Evolutionary conservation across 2,329 filamentous ascomycete species (phyloP).

Genomic region (Colletotrichum eleusines): DNA sequence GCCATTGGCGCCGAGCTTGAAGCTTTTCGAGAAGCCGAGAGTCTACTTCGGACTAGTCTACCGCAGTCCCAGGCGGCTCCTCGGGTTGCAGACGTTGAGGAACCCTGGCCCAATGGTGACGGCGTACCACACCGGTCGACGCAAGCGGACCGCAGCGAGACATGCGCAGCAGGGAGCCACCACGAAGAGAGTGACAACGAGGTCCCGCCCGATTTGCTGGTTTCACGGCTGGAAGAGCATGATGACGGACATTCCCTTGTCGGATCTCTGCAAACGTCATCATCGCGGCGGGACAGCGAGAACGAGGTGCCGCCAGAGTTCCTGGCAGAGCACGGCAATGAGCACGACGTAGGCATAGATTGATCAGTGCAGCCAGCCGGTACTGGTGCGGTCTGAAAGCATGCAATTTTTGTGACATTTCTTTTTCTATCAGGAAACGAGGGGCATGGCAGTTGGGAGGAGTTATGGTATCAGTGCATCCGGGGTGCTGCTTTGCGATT

Average conservation of each 20-base stretch:
- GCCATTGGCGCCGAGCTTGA: slow-evolving; percentile 81
- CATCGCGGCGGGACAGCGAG: slow-evolving; percentile 53
- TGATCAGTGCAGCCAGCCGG: slow-evolving; percentile 1
- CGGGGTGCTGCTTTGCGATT: neutral
- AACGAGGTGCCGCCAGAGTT: slow-evolving; percentile 67
- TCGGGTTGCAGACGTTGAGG: slow-evolving; percentile 44
- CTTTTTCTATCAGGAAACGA: neutral
- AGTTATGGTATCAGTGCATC: neutral
- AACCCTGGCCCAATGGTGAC: slow-evolving; percentile 38
- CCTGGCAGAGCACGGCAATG: slow-evolving; percentile 57
- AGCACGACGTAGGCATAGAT: slow-evolving; percentile 24
- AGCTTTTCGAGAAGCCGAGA: slow-evolving; percentile 71
- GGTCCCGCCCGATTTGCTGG: slow-evolving; percentile 57
- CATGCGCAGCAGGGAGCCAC: slow-evolving; percentile 8
- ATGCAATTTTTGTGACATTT: neutral
- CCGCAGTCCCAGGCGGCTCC: slow-evolving; percentile 11
- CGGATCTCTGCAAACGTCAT: slow-evolving; percentile 14
- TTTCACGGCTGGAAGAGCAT: slow-evolving; percentile 49
- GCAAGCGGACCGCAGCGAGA: neutral
- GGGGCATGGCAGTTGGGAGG: neutral
- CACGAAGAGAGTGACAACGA: slow-evolving; percentile 56
- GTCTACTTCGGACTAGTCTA: slow-evolving; percentile 62
- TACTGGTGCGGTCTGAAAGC: neutral
- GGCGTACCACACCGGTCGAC: neutral
- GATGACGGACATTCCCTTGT: slow-evolving; percentile 44